Conservation (phyloP, 495 filamentous ascomycete genomes). For the Xylona heveae region DNA sequence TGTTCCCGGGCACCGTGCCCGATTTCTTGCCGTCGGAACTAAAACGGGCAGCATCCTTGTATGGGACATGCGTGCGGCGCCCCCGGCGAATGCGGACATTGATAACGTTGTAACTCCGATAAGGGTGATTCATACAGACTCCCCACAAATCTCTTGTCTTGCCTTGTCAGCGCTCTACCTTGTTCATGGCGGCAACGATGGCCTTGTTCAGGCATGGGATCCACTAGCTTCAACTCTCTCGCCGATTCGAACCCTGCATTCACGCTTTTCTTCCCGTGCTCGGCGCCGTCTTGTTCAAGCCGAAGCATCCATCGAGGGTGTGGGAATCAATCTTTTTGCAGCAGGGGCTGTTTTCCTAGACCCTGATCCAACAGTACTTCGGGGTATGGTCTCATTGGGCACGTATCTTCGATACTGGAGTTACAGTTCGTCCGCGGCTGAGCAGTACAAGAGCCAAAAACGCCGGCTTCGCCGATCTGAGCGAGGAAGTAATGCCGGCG, state of each 20-base stretch:
- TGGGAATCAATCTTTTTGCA: conserved; percentile 61
- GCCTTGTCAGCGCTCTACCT: conserved; percentile 72
- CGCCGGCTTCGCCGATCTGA: conserved; percentile 33
- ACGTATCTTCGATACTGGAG: conserved; percentile 82
- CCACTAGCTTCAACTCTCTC: conserved; percentile 60
- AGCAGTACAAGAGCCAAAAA: conserved; percentile 17
- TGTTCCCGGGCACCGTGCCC: conserved; percentile 66
- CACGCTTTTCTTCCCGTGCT: conserved; percentile 64
- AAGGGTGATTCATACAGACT: conserved; percentile 74
- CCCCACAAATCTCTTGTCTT: conserved; percentile 69
- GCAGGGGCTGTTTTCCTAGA: conserved; percentile 72
- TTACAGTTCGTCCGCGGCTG: conserved; percentile 43
- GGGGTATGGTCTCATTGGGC: conserved; percentile 79
- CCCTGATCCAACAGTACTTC: conserved; percentile 70
- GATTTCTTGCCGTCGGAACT: conserved; percentile 66
- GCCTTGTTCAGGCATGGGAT: conserved; percentile 93
- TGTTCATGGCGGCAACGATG: conserved; percentile 85
- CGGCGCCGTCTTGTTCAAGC: conserved; percentile 52
- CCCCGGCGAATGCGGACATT: conserved; percentile 24
- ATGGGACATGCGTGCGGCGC: conserved; percentile 62
- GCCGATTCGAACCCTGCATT: conserved; percentile 76
- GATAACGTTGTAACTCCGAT: conserved; percentile 39
- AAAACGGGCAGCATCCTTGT: conserved; percentile 53
- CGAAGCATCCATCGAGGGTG: conserved; percentile 38
- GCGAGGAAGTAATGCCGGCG: conserved; percentile 32